Evolutionary conservation across 2,329 filamentous ascomycete species (phyloP).

Genomic region (Microthyrium microscopicum): DNA sequence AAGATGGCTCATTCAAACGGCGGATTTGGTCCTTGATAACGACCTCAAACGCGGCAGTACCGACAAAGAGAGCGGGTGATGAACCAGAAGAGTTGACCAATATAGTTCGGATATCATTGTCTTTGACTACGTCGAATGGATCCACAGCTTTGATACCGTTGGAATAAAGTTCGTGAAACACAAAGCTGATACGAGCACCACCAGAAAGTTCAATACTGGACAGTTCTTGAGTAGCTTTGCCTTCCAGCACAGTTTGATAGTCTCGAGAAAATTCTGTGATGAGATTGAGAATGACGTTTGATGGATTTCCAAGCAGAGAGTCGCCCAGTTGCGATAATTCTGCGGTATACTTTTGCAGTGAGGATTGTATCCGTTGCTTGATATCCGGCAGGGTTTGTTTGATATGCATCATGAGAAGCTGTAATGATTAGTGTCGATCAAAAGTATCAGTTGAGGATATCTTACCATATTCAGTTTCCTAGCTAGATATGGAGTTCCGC

Average conservation of each 20-base stretch:
- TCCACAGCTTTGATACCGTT: slow-evolving; percentile 97
- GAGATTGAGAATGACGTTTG: slow-evolving; percentile 94
- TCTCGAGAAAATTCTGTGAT: slow-evolving; percentile 98
- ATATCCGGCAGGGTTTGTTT: slow-evolving; percentile 98
- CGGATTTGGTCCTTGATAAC: slow-evolving; percentile 99
- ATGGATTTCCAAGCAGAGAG: slow-evolving; percentile 87
- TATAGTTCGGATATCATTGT: slow-evolving; percentile 91
- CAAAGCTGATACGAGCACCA: slow-evolving; percentile 95
- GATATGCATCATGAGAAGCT: slow-evolving; percentile 99
- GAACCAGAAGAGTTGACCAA: slow-evolving; percentile 99
- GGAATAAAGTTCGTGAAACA: slow-evolving; percentile 95
- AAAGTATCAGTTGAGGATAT: not conserved
- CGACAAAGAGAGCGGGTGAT: slow-evolving; percentile 89
- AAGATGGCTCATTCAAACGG: slow-evolving; percentile 82
- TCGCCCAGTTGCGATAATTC: slow-evolving; percentile 77
- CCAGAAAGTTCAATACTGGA: slow-evolving; percentile 90
- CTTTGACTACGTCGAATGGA: slow-evolving; percentile 93
- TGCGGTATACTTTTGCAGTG: slow-evolving; percentile 73
- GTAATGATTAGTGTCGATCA: slow-evolving; percentile 12
- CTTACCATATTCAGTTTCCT: slow-evolving; percentile 77
- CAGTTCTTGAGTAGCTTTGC: slow-evolving; percentile 77
- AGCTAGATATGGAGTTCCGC: slow-evolving; percentile 90
- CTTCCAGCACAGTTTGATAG: slow-evolving; percentile 88
- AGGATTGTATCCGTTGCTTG: slow-evolving; percentile 89
- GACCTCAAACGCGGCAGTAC: slow-evolving; percentile 93